These are phyloP conservation scores for Alternaria hordeiaustralica DNA, from an alignment of 2,329 filamentous ascomycete species.

Conservation along the genomic window DNA sequence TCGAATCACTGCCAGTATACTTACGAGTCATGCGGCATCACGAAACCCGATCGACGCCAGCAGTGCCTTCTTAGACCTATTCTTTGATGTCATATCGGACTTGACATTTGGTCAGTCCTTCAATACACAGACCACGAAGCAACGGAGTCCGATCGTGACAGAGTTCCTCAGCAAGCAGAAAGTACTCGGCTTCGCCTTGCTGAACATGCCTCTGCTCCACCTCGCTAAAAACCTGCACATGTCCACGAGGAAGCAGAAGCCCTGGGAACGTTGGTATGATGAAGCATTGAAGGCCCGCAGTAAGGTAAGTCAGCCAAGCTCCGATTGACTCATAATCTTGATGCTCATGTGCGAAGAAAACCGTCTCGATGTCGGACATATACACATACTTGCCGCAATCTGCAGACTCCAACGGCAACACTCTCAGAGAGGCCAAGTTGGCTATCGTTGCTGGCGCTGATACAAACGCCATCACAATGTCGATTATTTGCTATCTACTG, in stretches of 20 bases:
- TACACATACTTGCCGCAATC: constrained; percentile 20
- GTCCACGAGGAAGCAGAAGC: background rate
- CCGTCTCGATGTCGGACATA: constrained; percentile 9
- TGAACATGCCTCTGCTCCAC: background rate
- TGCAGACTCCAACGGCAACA: background rate
- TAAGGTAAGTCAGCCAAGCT: constrained; percentile 1
- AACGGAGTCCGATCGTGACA: background rate
- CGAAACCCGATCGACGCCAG: background rate
- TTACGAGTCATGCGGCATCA: background rate
- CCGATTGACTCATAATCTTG: background rate
- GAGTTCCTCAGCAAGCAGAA: background rate
- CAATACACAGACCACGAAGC: background rate
- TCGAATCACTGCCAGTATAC: background rate
- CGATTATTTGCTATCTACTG: constrained; percentile 59
- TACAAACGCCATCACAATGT: constrained; percentile 59
- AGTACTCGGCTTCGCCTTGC: background rate
- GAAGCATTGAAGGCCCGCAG: constrained; percentile 12
- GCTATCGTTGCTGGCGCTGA: constrained; percentile 53
- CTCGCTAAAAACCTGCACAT: background rate
- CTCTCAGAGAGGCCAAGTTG: constrained; percentile 17
- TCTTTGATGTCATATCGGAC: background rate
- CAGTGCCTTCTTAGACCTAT: background rate
- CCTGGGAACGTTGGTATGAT: constrained; percentile 16
- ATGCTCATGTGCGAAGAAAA: constrained; percentile 13
- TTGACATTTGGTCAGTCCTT: background rate